Conservation (phyloP, 768 basidiomycete genomes). For the Zangia roseola region DNA sequence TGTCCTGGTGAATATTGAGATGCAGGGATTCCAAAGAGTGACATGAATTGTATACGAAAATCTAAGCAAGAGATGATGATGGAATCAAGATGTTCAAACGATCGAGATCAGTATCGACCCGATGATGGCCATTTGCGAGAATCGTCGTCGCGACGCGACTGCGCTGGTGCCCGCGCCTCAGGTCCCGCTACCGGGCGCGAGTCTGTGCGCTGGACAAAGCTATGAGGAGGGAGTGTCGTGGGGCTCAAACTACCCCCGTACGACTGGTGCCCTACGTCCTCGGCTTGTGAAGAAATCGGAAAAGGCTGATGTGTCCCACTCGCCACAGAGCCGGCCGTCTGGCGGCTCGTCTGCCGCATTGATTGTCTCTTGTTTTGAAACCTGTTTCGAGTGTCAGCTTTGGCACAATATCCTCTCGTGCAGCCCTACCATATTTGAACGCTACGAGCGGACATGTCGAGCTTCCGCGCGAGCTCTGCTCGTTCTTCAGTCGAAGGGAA, state of each 20-base stretch:
- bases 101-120: constrained; percentile 44
- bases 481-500: constrained; percentile 89
- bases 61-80: constrained; percentile 35
- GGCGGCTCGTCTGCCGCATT: constrained; percentile 75
- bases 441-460: constrained; percentile 82
- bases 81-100: constrained; percentile 33
- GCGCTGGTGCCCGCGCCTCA: constrained; percentile 22
- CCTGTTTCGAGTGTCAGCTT: constrained; percentile 44
- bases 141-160: constrained; percentile 48
- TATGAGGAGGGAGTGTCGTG: constrained; percentile 27
- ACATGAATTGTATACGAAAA: constrained; percentile 35
- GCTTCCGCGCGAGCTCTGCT: constrained; percentile 66
- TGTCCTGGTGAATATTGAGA: constrained; percentile 34
- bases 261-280: constrained; percentile 33
- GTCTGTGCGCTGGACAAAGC: constrained; percentile 45
- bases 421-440: constrained; percentile 81
- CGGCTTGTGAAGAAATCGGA: constrained; percentile 37
- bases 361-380: constrained; percentile 87
- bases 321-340: constrained; percentile 47
- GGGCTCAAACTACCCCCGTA: constrained; percentile 37
- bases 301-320: constrained; percentile 50
- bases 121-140: constrained; percentile 49
- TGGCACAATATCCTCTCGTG: constrained; percentile 11
- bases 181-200: constrained; percentile 34
- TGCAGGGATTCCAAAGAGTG: constrained; percentile 33